Evolutionary conservation across 768 basidiomycete species (phyloP).

Genomic region (Trametes villosa): DNA sequence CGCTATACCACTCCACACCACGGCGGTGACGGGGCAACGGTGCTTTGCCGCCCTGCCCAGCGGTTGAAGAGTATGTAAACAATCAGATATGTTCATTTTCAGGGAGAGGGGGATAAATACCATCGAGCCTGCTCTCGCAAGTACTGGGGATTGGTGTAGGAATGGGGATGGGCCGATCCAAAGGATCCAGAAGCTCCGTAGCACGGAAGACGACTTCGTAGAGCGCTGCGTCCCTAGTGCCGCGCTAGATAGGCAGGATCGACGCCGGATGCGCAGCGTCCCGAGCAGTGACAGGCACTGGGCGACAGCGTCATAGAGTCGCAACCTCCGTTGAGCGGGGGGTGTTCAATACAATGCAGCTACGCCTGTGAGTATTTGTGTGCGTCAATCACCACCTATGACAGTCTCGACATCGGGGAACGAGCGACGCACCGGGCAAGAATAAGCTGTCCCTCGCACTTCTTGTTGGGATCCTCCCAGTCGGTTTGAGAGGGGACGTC

Average conservation of each 20-base stretch:
- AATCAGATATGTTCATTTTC: background rate
- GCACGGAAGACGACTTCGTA: background rate
- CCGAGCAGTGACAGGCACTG: slow-evolving; percentile 1
- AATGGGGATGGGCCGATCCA: background rate
- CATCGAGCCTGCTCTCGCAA: background rate
- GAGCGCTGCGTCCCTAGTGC: background rate
- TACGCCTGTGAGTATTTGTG: background rate
- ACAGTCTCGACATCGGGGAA: background rate
- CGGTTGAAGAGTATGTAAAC: background rate
- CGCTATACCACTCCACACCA: background rate
- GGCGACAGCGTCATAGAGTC: background rate
- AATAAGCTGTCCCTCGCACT: background rate
- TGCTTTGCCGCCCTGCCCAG: too few species aligned
- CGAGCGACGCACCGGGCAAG: background rate
- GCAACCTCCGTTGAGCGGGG: background rate
- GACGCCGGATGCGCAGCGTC: background rate
- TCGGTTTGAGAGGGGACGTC: too few species aligned
- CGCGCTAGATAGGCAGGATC: background rate
- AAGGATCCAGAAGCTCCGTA: background rate
- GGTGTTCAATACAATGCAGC: background rate
- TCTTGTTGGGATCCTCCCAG: too few species aligned
- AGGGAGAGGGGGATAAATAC: background rate
- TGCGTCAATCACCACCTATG: background rate
- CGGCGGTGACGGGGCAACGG: too few species aligned
- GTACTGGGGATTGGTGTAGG: background rate